phyloP scores from a whole-genome alignment of 1,284 basidiomycete genomes.

The Golubevia pallescens region DNA sequence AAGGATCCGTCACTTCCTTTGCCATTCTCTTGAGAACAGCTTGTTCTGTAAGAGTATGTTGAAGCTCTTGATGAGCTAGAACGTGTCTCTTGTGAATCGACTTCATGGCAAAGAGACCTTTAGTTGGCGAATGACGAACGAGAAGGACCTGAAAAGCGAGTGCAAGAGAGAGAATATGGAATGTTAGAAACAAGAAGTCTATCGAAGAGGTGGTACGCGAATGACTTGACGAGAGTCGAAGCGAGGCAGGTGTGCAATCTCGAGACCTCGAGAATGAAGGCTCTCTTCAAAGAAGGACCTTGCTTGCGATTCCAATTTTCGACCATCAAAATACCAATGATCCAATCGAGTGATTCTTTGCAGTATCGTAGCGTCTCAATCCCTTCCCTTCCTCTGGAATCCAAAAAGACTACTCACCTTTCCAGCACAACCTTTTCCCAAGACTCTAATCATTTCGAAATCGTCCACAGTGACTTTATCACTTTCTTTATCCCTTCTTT shows the following conservation, averaged over 20 bases:
- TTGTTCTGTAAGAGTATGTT: slow-evolving; percentile 93
- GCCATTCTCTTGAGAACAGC: slow-evolving; percentile 86
- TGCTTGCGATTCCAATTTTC: too few relatives aligned
- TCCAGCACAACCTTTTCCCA: slow-evolving; percentile 94
- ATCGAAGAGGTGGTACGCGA: too few relatives aligned
- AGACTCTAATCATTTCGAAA: slow-evolving; percentile 92
- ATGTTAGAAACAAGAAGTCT: neutral
- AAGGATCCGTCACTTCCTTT: slow-evolving; percentile 74
- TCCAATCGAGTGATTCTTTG: too few relatives aligned
- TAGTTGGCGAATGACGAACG: slow-evolving; percentile 67
- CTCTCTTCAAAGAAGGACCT: too few relatives aligned
- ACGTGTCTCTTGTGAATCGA: slow-evolving; percentile 94
- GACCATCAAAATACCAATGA: too few relatives aligned
- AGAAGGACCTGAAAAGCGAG: slow-evolving; percentile 47
- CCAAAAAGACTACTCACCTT: slow-evolving; percentile 68
- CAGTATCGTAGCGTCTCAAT: neutral
- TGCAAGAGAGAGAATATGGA: neutral
- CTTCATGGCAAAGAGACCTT: slow-evolving; percentile 85
- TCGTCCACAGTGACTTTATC: slow-evolving; percentile 72
- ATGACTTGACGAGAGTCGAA: too few relatives aligned
- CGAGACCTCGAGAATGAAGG: neutral
- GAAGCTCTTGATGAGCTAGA: slow-evolving; percentile 89
- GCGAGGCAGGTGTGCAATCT: too few relatives aligned
- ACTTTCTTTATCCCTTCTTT: slow-evolving; percentile 5
- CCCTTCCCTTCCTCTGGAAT: neutral